Percentiles rank a stretch among this genome's conserved stretches.
These are phyloP conservation scores for Populus ilicifolia DNA, from an alignment of 345 rosid species.

Conservation along the genomic window DNA sequence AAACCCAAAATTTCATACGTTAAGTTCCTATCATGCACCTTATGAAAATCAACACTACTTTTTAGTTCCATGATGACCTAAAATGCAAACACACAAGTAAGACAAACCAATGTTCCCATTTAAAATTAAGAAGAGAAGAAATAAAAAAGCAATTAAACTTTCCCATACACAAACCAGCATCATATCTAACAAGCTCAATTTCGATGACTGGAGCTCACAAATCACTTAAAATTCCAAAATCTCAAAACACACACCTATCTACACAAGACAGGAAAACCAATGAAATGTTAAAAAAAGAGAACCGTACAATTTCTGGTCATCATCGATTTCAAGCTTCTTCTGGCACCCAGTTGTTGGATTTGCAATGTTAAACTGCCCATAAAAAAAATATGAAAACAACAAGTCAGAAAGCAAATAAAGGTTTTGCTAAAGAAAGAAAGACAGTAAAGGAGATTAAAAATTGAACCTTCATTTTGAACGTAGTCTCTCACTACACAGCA, in stretches of 20 bases:
- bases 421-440: neutral
- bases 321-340: constrained; percentile 29
- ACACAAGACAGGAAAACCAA: neutral
- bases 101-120: neutral
- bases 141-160: too few species aligned
- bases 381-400: neutral
- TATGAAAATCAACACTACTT: neutral
- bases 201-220: neutral
- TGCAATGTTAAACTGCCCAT: constrained; percentile 22
- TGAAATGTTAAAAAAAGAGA: neutral
- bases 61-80: neutral
- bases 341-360: constrained; percentile 29
- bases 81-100: neutral
- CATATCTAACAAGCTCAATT: neutral
- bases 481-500: neutral
- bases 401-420: neutral
- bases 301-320: constrained; percentile 28
- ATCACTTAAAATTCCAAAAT: neutral
- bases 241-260: neutral
- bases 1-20: neutral
- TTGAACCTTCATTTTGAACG: constrained; percentile 10
- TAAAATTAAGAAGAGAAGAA: neutral
- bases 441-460: neutral
- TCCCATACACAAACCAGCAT: neutral
- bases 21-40: neutral